These are phyloP conservation scores for Cladosporium sp. DNA, from an alignment of 2,329 filamentous ascomycete genomes.

Conservation along the genomic window DNA sequence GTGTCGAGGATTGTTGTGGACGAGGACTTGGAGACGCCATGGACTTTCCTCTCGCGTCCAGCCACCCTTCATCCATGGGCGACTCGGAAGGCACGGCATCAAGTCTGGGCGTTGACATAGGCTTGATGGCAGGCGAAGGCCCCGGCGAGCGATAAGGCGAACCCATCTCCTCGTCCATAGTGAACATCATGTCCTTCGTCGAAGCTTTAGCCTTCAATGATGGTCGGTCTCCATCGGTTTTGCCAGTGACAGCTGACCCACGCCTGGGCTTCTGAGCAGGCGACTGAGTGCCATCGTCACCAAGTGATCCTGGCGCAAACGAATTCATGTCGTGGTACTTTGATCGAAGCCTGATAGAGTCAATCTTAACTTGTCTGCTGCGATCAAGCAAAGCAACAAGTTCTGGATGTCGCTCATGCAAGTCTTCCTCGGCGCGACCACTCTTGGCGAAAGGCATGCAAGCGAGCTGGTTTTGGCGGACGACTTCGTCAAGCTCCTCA, in stretches of 20 bases:
- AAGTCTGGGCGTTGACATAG: slow-evolving; percentile 23
- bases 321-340: slow-evolving; percentile 63
- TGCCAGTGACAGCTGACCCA: slow-evolving; percentile 35
- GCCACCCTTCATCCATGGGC: slow-evolving; percentile 35
- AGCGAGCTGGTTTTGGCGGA: slow-evolving; percentile 76
- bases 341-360: slow-evolving; percentile 68
- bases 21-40: slow-evolving; percentile 17
- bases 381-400: slow-evolving; percentile 64
- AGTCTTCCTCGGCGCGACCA: slow-evolving; percentile 62
- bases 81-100: slow-evolving; percentile 23
- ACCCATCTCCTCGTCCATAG: slow-evolving; percentile 78
- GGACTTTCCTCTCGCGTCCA: slow-evolving; percentile 37
- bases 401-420: slow-evolving; percentile 62
- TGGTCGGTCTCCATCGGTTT: slow-evolving; percentile 55
- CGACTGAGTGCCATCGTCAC: slow-evolving; percentile 51
- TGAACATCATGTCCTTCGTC: slow-evolving; percentile 76
- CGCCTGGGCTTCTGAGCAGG: slow-evolving; percentile 42
- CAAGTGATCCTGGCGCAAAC: slow-evolving; percentile 58
- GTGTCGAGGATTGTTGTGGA: slow-evolving; percentile 22
- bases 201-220: slow-evolving; percentile 65
- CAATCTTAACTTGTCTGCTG: slow-evolving; percentile 65
- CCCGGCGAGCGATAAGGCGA: slow-evolving; percentile 20
- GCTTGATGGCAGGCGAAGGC: slow-evolving; percentile 26
- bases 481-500: slow-evolving; percentile 68
- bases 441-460: slow-evolving; percentile 74